Percentiles rank a stretch among this genome's conserved stretches.
phyloP scores from a whole-genome alignment of 192 early-diverging fungal genomes.

The Gigaspora rosea region DNA sequence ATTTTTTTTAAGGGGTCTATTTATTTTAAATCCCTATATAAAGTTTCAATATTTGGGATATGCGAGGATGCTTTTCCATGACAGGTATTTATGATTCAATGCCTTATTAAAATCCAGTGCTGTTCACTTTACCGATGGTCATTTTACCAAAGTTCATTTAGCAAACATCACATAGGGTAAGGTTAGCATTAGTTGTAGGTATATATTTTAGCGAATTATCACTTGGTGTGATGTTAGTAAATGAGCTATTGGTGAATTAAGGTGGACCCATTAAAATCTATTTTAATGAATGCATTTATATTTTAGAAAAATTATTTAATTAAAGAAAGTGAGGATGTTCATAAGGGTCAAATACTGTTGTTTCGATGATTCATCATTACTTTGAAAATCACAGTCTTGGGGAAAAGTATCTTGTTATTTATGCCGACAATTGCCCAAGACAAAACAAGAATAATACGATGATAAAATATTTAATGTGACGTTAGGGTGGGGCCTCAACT shows the following conservation, averaged over 20 bases:
- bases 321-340: neutral
- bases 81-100: neutral
- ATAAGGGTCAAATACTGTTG: too few species aligned
- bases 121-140: too few species aligned
- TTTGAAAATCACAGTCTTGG: neutral
- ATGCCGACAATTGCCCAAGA: neutral
- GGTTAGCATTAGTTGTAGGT: too few species aligned
- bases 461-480: neutral
- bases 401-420: neutral
- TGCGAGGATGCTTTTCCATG: neutral
- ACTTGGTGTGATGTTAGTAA: too few species aligned
- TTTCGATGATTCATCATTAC: neutral
- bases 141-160: too few species aligned
- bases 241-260: too few species aligned
- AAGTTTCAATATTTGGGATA: neutral
- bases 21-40: neutral
- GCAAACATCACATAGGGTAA: too few species aligned
- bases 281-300: neutral
- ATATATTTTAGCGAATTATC: too few species aligned
- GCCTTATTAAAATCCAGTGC: too few species aligned
- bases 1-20: too few species aligned
- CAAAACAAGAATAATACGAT: neutral
- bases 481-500: too few species aligned
- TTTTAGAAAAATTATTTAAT: slow-evolving; percentile 7
- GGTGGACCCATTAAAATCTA: neutral